These are phyloP conservation scores for Trypanosoma cruzi DNA, from an alignment of 208 protist species.

Conservation along the genomic window DNA sequence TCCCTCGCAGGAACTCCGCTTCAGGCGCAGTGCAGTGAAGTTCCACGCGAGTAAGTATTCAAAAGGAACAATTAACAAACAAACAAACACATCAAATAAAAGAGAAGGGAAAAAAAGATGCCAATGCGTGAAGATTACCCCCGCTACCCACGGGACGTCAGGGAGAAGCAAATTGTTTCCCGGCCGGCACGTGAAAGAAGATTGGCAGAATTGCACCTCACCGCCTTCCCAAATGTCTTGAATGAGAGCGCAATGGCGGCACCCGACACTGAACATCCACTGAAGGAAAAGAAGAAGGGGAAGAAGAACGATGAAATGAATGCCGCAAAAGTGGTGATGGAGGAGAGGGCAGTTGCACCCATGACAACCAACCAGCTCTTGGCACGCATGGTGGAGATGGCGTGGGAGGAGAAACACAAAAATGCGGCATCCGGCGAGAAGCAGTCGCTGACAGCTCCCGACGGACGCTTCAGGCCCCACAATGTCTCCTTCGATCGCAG, in stretches of 20 bases:
- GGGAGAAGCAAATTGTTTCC: conserved; percentile 23
- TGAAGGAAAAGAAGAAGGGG: conserved; percentile 13
- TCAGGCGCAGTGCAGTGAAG: too few relatives aligned
- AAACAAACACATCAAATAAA: not conserved
- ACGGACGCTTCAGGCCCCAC: conserved; percentile 23
- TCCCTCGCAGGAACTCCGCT: too few relatives aligned
- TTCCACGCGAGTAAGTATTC: too few relatives aligned
- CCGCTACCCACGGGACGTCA: conserved; percentile 24
- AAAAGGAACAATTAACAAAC: not conserved
- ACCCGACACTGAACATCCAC: not conserved
- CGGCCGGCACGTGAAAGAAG: conserved; percentile 25
- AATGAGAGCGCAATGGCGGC: conserved; percentile 36
- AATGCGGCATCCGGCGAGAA: conserved; percentile 9
- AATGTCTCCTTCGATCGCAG: conserved; percentile 55
- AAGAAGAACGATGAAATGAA: conserved; percentile 37
- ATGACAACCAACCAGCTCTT: conserved; percentile 65
- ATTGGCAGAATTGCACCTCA: conserved; percentile 73
- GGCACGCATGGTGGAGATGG: conserved; percentile 45
- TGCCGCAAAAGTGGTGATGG: not conserved
- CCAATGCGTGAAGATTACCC: conserved; percentile 24
- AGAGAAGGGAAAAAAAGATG: not conserved
- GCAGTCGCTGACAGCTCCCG: not conserved
- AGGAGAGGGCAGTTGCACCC: conserved; percentile 31
- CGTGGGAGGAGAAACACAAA: conserved; percentile 29
- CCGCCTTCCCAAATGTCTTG: conserved; percentile 63